Evolutionary conservation across 1,284 basidiomycete genomes (phyloP).

Genomic region (Cryptococcus hybrid): DNA sequence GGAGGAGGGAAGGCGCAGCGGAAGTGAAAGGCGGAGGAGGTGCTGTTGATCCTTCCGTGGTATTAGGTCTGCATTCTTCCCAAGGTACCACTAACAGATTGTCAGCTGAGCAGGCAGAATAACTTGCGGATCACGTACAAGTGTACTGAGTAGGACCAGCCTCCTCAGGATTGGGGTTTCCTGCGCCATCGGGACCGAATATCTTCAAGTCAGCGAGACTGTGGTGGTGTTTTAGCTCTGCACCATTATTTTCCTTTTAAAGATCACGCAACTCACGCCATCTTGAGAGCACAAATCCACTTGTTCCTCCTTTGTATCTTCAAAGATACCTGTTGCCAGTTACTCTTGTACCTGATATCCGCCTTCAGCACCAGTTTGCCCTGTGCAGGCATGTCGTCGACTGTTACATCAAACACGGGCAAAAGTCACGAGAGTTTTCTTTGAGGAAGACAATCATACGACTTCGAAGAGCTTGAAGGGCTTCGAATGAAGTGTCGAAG

Average conservation of each 20-base stretch:
- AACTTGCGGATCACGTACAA: constrained; percentile 1
- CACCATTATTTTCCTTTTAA: neutral
- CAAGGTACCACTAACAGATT: constrained; percentile 60
- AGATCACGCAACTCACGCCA: constrained; percentile 41
- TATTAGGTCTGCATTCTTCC: constrained; percentile 58
- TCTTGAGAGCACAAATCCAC: constrained; percentile 85
- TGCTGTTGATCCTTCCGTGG: constrained; percentile 14
- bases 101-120: neutral
- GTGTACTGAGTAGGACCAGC: constrained; percentile 63
- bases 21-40: constrained; percentile 45
- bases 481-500: constrained; percentile 75
- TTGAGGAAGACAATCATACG: constrained; percentile 81
- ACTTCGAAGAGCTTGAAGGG: constrained; percentile 72
- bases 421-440: constrained; percentile 68
- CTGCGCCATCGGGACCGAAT: constrained; percentile 67
- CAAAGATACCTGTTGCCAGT: constrained; percentile 76
- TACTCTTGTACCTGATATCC: constrained; percentile 82
- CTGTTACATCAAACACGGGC: constrained; percentile 63
- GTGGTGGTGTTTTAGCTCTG: constrained; percentile 7
- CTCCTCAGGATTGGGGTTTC: constrained; percentile 57
- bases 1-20: constrained; percentile 49
- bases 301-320: constrained; percentile 75
- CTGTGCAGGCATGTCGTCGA: constrained; percentile 75
- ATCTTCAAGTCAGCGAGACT: constrained; percentile 65
- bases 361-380: constrained; percentile 73